Conservation (phyloP, 1,284 basidiomycete species). For the Trichosporon faecale region DNA sequence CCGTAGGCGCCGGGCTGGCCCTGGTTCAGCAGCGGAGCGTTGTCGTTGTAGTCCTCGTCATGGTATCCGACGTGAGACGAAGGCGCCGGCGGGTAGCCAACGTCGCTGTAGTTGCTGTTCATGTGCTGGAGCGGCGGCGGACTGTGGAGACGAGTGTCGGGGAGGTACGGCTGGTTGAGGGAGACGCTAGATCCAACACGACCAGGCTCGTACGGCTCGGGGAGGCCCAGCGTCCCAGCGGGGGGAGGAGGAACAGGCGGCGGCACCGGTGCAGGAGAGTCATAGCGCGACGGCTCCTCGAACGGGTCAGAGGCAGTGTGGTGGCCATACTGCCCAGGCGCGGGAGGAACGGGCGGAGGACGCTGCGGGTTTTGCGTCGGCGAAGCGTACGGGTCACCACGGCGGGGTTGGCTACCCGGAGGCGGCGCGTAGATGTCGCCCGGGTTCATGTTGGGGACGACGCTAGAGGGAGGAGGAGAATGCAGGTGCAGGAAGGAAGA, state of each 20-base stretch:
- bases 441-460: constrained; percentile 16
- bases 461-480: background rate
- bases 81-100: constrained; percentile 11
- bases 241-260: constrained; percentile 11
- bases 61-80: constrained; percentile 12
- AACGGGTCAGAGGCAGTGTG: constrained; percentile 16
- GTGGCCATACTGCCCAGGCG: background rate
- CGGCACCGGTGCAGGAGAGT: constrained; percentile 2
- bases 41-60: constrained; percentile 43
- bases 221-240: background rate
- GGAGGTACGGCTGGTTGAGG: constrained; percentile 23
- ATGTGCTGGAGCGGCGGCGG: constrained; percentile 38
- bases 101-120: background rate
- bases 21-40: constrained; percentile 39
- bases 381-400: constrained; percentile 13
- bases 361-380: constrained; percentile 7
- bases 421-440: constrained; percentile 20
- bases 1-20: constrained; percentile 31
- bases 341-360: constrained; percentile 7
- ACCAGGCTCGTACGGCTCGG: constrained; percentile 6
- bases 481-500: no score
- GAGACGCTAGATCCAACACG: constrained; percentile 1
- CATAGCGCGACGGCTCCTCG: constrained; percentile 13
- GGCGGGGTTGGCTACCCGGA: background rate
- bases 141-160: constrained; percentile 35